Evolutionary conservation across 2,329 filamentous ascomycete species (phyloP), one percentile per base, ranked within the genome.

Genomic region (Exserohilum turcica): DNA sequence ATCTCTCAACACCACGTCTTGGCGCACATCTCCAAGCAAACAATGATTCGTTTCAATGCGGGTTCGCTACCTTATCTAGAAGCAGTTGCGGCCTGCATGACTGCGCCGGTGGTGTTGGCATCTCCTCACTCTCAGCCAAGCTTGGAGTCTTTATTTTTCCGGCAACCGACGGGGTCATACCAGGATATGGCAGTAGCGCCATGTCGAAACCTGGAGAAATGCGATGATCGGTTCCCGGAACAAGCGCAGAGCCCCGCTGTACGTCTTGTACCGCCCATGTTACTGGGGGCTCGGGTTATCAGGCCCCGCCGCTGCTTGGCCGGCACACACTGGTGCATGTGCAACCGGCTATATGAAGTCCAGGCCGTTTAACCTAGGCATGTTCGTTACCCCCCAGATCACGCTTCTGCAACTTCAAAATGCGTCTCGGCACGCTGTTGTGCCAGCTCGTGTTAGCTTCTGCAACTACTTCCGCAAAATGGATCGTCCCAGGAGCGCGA

Each of bases 401-500:
- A 15, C 36, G 37, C 42, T 51, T 21, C 15, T 9, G 28, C 16
- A 6, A 13, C 24, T 27, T 42, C 38, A 52, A 16, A 29, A 64
- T 67, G 66, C 59, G 63, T 37, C 58, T 67, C 44, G 40, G 42
- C 19, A 52, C 50, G 39, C 38, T 61, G 27, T 63, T 64, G 0
- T 66, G 54, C 18, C 59, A 64, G 51, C 52, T 67, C 15, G 52
- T 68, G 50, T 49, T 67, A 33, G 59, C 60, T 45, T 60, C 64
- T n/a, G 56, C 60, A 15, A 56, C 57, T 39, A 60, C 62, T 36
- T 66, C 63, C 8, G 77, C 78, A 10, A 83, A 79, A 65, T 87
- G 82, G 71, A 86, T 87, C 42, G 83, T 86, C 2, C 84, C 85
- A 0, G 84, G 84, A 3, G 84, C 77, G 0, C 75, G 83, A 66